phyloP scores from a whole-genome alignment of 176 grass and related monocot genomes.

The Zea luxurians region DNA sequence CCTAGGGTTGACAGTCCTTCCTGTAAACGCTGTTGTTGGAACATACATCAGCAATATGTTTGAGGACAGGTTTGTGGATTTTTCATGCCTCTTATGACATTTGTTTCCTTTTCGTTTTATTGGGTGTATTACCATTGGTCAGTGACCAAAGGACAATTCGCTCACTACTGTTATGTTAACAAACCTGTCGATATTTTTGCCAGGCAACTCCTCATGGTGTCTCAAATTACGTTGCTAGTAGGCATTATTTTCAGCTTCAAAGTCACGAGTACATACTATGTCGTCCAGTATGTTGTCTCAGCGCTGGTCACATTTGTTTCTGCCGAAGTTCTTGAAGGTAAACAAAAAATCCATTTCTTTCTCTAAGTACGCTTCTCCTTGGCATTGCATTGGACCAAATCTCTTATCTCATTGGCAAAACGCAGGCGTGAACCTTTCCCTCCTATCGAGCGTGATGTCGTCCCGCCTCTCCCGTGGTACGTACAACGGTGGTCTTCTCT shows the following conservation, averaged over 20 bases:
- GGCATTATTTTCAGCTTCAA: conserved; percentile 88
- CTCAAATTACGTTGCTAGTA: conserved; percentile 69
- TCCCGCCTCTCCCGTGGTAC: conserved; percentile 86
- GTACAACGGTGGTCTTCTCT: conserved; percentile 84
- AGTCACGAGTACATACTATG: conserved; percentile 62
- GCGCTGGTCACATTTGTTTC: conserved; percentile 82
- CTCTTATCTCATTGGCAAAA: background rate
- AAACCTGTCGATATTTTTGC: conserved; percentile 22
- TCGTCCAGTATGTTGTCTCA: conserved; percentile 68
- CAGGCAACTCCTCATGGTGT: conserved; percentile 88
- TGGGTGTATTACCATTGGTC: background rate
- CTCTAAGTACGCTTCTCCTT: background rate
- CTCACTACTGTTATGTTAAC: background rate
- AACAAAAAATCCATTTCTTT: conserved; percentile 25
- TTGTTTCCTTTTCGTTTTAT: background rate
- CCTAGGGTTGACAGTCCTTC: conserved; percentile 89
- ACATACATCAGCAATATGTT: conserved; percentile 98
- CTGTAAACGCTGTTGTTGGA: conserved; percentile 93
- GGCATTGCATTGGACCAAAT: background rate
- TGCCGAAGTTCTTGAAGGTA: conserved; percentile 98
- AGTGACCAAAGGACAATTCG: background rate
- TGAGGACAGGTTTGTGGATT: conserved; percentile 77
- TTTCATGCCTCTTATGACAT: background rate
- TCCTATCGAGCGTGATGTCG: conserved; percentile 92
- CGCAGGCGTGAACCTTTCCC: conserved; percentile 87